Conservation (phyloP, 2,329 filamentous ascomycete genomes). For the Raffaelea deltoideospora region DNA sequence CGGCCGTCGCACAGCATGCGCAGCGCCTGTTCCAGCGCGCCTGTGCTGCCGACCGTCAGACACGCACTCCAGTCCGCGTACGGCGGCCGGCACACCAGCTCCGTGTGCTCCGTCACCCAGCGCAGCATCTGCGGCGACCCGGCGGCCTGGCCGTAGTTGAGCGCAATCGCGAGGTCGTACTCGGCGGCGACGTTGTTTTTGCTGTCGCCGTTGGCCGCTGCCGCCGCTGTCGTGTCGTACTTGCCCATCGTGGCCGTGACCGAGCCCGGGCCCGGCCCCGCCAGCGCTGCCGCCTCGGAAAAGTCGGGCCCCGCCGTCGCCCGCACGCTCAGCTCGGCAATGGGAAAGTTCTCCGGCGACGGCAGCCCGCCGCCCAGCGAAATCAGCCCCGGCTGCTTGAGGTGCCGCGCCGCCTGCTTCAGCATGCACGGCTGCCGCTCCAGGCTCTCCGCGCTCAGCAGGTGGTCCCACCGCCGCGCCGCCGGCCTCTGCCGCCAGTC, state of each 20-base stretch:
- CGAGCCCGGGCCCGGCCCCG: constrained; percentile 26
- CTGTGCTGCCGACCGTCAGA: constrained; percentile 75
- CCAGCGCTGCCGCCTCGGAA: constrained; percentile 49
- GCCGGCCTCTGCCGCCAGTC: constrained; percentile 46
- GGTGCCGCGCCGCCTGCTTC: constrained; percentile 65
- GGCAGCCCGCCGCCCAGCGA: constrained; percentile 87
- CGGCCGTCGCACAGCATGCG: constrained; percentile 65
- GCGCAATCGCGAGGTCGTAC: constrained; percentile 68
- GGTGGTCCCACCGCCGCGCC: constrained; percentile 66
- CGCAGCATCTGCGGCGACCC: constrained; percentile 78
- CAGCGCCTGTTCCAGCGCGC: constrained; percentile 66
- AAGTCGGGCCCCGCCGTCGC: constrained; percentile 57
- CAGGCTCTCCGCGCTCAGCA: constrained; percentile 47
- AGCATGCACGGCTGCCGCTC: constrained; percentile 52
- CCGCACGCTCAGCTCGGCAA: constrained; percentile 61
- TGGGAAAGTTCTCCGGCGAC: constrained; percentile 82
- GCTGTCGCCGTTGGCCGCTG: constrained; percentile 20
- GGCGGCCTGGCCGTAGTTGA: constrained; percentile 85
- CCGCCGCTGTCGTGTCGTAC: constrained; percentile 63
- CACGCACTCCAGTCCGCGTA: constrained; percentile 84
- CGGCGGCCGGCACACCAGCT: constrained; percentile 72
- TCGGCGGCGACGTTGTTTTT: no score
- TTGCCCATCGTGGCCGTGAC: constrained; percentile 57
- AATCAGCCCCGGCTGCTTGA: constrained; percentile 72
- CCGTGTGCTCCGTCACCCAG: constrained; percentile 88